Evolutionary conservation across 73 alveolate genomes (phyloP), one percentile per base, ranked within the genome.

Genomic region (Durusdinium trenchii): DNA sequence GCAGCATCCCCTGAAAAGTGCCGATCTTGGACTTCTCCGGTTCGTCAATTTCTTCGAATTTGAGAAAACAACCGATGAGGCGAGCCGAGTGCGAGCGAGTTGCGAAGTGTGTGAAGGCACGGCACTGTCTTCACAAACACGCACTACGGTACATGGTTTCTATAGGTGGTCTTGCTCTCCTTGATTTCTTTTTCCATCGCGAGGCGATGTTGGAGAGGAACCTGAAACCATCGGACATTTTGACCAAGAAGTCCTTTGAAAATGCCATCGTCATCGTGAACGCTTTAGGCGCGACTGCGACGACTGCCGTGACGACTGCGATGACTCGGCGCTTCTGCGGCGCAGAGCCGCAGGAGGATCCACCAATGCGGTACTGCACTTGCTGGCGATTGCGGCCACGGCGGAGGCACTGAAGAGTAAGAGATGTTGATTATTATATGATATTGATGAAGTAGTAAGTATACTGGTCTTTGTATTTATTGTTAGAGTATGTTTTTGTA

Each of bases 221-320:
- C 60, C 69, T 95, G n/a, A 36, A 62, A 45, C 99, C 99, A 9
- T 18, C 26, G 91, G 98, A 95, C 73, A 95, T 95, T 76, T n/a
- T 95, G 98, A 61, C 99, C 62, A 91, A 52, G 82, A 76, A 95
- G 94, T 75, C 96, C 79, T 91, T 91, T n/a, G 99, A 91, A 84
- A 87, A 95, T 35, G 96, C 99, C 75, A 95, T 91, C 16, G 93
- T 86, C 42, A n/a, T 73, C 38, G 99, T 94, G 78, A 79, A 73
- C 32, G 99, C 99, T 6, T n/a, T 94, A 48, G 96, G 96, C 96
- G 1, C 64, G 62, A 46, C 45, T 2, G 16, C 40, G 38, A 23
- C 20, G 32, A 62, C 16, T 7, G 20, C 9, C 32, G 78, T 7
- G 20, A 23, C 32, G 78, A 23, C 78, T 23, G 78, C 20, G 40